Conservation (phyloP, 352 stramenopile genomes). For the Globisporangium recalcitrans region DNA sequence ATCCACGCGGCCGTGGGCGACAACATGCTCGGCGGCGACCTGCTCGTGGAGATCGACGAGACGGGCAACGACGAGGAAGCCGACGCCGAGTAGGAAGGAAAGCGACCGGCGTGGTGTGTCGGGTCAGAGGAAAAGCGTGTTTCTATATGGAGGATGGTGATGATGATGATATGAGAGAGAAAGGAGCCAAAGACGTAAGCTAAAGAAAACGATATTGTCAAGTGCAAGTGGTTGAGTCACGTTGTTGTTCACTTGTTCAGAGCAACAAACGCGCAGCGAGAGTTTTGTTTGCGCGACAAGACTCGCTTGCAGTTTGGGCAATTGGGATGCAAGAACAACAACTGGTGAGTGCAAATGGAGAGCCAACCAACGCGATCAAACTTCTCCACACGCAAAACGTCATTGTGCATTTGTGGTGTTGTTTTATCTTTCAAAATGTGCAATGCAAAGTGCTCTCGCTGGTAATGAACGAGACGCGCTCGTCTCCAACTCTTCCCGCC, state of each 20-base stretch:
- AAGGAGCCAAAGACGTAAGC: neutral
- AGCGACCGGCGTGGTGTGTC: no score
- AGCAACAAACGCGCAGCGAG: no score
- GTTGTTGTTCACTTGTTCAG: neutral
- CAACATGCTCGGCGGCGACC: constrained; percentile 92
- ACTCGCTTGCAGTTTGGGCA: neutral
- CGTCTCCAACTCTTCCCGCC: neutral
- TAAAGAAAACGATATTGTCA: neutral
- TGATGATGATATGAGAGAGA: neutral
- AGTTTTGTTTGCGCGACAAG: neutral
- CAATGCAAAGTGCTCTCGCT: neutral
- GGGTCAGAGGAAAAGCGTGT: neutral
- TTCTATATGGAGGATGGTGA: constrained; percentile 1
- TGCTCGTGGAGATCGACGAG: constrained; percentile 95
- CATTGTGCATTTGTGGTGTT: neutral
- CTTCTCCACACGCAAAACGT: neutral
- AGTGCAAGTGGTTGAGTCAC: neutral
- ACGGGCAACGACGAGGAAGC: constrained; percentile 45
- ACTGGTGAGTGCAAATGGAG: neutral
- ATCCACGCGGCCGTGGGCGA: constrained; percentile 92
- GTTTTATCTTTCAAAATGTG: neutral
- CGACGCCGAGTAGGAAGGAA: constrained; percentile 7
- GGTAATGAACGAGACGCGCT: neutral
- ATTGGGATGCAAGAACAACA: neutral
- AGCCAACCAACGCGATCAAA: neutral